Evolutionary conservation across 139 green algal species (phyloP), one percentile per base, ranked within the genome.

Genomic region (Trebouxia sp.): DNA sequence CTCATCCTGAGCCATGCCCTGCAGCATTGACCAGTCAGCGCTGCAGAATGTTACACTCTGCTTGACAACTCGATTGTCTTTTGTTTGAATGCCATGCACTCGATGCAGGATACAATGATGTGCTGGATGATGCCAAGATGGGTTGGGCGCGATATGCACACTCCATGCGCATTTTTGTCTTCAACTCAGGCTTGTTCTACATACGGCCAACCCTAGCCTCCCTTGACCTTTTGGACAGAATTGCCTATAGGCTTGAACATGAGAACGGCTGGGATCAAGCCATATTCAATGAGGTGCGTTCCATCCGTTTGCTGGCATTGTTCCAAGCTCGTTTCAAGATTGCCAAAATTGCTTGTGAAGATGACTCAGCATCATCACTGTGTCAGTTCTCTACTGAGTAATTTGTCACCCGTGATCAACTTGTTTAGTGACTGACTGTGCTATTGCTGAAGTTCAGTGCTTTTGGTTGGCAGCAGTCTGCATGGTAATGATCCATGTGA

Each of bases 71-170:
- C 26, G 5, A 4, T 4, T 69, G 11, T 28, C 75, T 48, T 41
- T 76, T 92, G 2, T 97, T 93, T 86, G 93, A 98, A 75, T 86
- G 92, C 4, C 26, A 20, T 8, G 95, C 89, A 0, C 90, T 94
- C 0, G 98, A 98, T 84, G 65, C 81, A 85, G 96, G 96, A 28
- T 76, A 84, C 28, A 97, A 97, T 65, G 91, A 97, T 66, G 94
- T 92, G 62, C 85, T 94, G 11, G 94, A 98, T 41, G 95, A 99
- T 80, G 80, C 89, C 1, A 87, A 81, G 47, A 98, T 98, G 95
- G 95, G 95, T 28, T 98, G 95, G 93, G 82, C 91, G 1, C 75
- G 87, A 24, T 94, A 92, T 84, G 89, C 84, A 4, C 91, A 94
- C 88, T 93, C 90, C 50, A 94, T 96, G 89, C 88, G 90, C 55